Evolutionary conservation across 164 flowering plant genomes (phyloP), one percentile per base, ranked within the genome.

Genomic region (Chloranthus sessilifolius): DNA sequence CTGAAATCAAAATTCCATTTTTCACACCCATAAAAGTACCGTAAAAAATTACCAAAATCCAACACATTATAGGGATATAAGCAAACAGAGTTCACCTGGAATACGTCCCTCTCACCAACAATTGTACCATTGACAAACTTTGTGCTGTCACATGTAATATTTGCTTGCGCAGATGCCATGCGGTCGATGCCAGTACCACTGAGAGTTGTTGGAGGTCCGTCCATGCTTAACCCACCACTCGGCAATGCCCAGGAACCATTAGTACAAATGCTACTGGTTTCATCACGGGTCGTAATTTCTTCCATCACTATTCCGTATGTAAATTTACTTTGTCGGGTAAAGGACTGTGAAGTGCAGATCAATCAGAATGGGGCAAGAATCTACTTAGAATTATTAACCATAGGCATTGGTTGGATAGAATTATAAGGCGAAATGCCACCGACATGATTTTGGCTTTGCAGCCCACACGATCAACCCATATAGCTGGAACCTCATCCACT

Each of bases 121-220:
- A 85, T 79, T 33, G 99, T 79, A 41, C 99, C 99, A 74, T 94
- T 94, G 4, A 89, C 77, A 58, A 89, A 87, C 67, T n/a, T n/a
- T 47, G 99, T 94, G 59, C 81, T 89, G 65, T 94, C 99, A 40
- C 96, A 90, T 0, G 97, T 94, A 38, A 94, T 83, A 63, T 94
- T 94, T 60, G 94, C 95, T 60, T 87, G 99, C 25, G 72, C 53
- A 64, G 89, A 94, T 28, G 84, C 88, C 95, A 94, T 76, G 26
- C 88, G 73, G 56, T 94, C 99, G 55, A 85, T 62, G 27, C 99
- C 99, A 42, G 97, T 85, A 26, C 95, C 99, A 56, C 99, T 89
- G 43, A 94, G 87, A 7, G 99, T 89, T 20, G 97, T 94, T 23
- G 97, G 97, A 53, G 99, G 99, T 28, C 99, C 99, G 72, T 89